Percentiles rank a stretch among this genome's conserved stretches.
Evolutionary conservation across 2,329 filamentous ascomycete species (phyloP).

Genomic region (Chaetomiaceae sp.): DNA sequence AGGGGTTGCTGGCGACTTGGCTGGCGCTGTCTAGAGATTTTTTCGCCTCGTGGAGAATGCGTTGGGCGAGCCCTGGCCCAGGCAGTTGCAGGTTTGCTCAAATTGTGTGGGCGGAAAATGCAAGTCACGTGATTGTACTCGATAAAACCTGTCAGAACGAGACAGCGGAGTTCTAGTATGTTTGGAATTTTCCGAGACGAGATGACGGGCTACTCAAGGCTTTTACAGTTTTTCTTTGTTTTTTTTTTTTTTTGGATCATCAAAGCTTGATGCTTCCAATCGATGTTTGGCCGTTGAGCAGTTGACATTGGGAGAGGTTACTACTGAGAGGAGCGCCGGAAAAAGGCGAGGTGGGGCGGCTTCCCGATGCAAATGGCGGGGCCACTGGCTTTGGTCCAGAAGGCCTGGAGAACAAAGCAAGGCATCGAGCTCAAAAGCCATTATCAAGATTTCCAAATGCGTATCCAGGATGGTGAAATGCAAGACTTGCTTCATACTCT

Average conservation of each 20-base stretch:
- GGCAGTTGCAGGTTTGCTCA: constrained; percentile 20
- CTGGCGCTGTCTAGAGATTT: constrained; percentile 27
- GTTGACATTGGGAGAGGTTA: too few relatives aligned
- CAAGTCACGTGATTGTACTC: constrained; percentile 24
- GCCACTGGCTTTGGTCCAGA: background rate
- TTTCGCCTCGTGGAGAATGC: constrained; percentile 28
- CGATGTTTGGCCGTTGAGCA: too few relatives aligned
- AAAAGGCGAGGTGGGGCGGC: background rate
- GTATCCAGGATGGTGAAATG: background rate
- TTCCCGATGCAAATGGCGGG: constrained; percentile 3
- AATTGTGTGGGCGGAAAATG: constrained; percentile 28
- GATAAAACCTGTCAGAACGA: background rate
- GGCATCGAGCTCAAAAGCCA: background rate
- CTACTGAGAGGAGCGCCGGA: background rate
- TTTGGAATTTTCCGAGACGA: background rate
- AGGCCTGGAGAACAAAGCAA: background rate
- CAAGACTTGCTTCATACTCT: background rate
- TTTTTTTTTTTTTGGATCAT: too few relatives aligned
- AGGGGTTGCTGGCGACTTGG: constrained; percentile 27
- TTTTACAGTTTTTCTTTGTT: background rate
- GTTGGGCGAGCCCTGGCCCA: constrained; percentile 25
- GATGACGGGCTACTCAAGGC: background rate
- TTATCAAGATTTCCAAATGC: background rate
- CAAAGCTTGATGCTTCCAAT: too few relatives aligned
- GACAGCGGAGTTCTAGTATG: background rate